A percentile compares a stretch with the other conserved stretches of the same genome.
Conservation (phyloP, 192 early-diverging fungal genomes). For the Backusella luteola region DNA sequence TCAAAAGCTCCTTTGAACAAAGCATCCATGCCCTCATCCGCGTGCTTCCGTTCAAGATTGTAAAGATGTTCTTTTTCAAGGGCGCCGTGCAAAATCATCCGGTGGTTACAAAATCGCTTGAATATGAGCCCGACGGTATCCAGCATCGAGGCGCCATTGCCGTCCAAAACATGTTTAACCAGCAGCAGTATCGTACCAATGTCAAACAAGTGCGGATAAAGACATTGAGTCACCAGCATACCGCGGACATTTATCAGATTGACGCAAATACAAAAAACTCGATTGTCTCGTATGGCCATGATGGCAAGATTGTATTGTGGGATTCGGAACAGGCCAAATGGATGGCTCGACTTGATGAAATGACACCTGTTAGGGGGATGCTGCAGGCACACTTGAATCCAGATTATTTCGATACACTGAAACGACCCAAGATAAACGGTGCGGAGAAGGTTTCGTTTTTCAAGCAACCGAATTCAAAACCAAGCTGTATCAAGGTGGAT, state of each 20-base stretch:
- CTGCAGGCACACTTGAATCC: background rate
- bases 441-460: background rate
- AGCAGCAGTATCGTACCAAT: slow-evolving; percentile 12
- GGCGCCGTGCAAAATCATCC: background rate
- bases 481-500: slow-evolving; percentile 24
- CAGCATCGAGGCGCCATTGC: slow-evolving; percentile 30
- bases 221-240: slow-evolving; percentile 25
- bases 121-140: slow-evolving; percentile 22
- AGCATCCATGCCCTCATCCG: background rate
- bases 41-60: background rate
- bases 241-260: slow-evolving; percentile 25
- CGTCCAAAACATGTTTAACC: slow-evolving; percentile 14
- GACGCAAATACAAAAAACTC: slow-evolving; percentile 25
- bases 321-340: slow-evolving; percentile 21
- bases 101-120: background rate
- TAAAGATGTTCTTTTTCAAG: background rate
- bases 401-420: background rate
- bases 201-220: slow-evolving; percentile 13
- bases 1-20: background rate
- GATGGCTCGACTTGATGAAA: slow-evolving; percentile 28
- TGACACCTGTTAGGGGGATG: background rate
- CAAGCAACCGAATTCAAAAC: background rate
- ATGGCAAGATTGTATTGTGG: slow-evolving; percentile 34
- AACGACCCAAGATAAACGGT: background rate
- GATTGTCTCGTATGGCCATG: slow-evolving; percentile 26